These are phyloP conservation scores for Musa beccarii DNA, from an alignment of 176 grass and related monocot genomes.

Conservation along the genomic window DNA sequence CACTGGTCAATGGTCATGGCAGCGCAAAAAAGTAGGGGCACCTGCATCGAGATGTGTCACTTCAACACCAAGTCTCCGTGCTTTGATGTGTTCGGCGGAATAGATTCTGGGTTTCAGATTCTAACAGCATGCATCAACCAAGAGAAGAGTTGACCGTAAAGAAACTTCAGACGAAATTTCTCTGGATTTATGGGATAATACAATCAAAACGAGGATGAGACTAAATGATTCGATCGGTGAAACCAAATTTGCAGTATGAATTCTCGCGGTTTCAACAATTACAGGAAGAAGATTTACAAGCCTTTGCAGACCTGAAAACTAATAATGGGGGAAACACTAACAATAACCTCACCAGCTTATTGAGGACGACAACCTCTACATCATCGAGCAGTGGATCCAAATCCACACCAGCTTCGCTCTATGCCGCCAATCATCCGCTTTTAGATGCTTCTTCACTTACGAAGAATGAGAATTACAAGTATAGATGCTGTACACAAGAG, in stretches of 20 bases:
- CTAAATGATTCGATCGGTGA: neutral
- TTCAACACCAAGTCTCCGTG: no score
- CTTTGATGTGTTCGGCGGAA: no score
- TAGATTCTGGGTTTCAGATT: no score
- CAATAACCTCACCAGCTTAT: conserved; percentile 2
- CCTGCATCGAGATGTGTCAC: no score
- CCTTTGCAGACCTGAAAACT: neutral
- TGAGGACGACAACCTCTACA: neutral
- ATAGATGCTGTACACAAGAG: conserved; percentile 10
- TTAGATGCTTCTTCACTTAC: conserved; percentile 8
- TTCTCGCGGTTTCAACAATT: conserved; percentile 1
- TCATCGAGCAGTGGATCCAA: neutral
- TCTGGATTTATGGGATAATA: neutral
- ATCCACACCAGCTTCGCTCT: neutral
- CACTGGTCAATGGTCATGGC: neutral
- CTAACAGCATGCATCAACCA: no score
- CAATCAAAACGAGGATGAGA: no score
- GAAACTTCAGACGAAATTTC: neutral
- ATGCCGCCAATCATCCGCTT: neutral
- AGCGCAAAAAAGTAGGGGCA: neutral
- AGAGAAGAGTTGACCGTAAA: no score
- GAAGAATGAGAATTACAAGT: conserved; percentile 16
- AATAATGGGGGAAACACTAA: no score
- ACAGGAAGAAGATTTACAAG: conserved; percentile 10
- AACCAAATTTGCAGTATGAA: neutral